phyloP scores from a whole-genome alignment of 768 basidiomycete genomes.

The Russula vinacea region DNA sequence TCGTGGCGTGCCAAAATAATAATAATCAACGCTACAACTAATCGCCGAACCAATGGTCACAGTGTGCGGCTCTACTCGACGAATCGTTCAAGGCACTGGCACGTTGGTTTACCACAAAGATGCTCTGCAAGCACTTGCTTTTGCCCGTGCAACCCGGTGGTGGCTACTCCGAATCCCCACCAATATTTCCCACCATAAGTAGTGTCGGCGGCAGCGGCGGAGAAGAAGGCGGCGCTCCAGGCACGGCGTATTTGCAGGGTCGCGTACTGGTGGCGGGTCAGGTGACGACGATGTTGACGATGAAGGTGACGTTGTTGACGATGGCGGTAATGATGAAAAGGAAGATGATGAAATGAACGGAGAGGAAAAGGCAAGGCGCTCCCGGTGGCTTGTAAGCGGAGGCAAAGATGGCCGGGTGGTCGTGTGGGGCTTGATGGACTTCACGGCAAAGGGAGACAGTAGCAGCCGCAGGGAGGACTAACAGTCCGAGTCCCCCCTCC shows the following conservation, averaged over 20 bases:
- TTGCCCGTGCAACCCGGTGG: constrained; percentile 44
- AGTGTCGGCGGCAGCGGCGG: no score
- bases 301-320: not conserved
- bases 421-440: constrained; percentile 29
- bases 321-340: not conserved
- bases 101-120: constrained; percentile 79
- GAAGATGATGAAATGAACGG: constrained; percentile 10
- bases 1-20: not conserved
- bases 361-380: constrained; percentile 25
- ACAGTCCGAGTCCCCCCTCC: not conserved
- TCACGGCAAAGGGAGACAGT: not conserved
- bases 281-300: not conserved
- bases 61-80: constrained; percentile 85
- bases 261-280: not conserved
- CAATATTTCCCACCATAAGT: no score
- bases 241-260: not conserved
- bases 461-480: not conserved
- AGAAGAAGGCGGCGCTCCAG: not conserved
- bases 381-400: constrained; percentile 29
- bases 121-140: constrained; percentile 70
- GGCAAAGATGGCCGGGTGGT: constrained; percentile 29
- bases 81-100: constrained; percentile 80
- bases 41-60: not conserved
- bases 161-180: not conserved
- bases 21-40: not conserved